Evolutionary conservation across 495 filamentous ascomycete genomes (phyloP).

Genomic region (Mytilinidion resinicola): DNA sequence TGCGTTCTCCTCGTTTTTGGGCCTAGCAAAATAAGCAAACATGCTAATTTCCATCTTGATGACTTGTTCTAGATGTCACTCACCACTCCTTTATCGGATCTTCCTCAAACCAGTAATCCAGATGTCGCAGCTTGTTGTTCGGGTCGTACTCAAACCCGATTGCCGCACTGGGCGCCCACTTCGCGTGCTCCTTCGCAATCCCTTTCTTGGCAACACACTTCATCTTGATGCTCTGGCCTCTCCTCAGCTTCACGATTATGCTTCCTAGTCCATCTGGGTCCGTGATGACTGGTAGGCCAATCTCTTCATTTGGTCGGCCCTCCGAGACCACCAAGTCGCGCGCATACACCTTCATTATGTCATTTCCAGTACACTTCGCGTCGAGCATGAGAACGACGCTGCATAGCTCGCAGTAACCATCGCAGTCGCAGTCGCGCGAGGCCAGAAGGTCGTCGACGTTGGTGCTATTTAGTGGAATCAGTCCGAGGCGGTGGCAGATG

Average conservation of each 20-base stretch:
- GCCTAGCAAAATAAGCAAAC: constrained; percentile 48
- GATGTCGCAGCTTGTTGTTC: constrained; percentile 82
- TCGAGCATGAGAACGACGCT: constrained; percentile 75
- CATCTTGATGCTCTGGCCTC: constrained; percentile 80
- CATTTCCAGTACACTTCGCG: constrained; percentile 72
- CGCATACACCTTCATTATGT: constrained; percentile 85
- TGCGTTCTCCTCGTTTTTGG: constrained; percentile 68
- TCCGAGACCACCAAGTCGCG: constrained; percentile 68
- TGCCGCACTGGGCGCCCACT: constrained; percentile 88
- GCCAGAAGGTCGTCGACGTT: constrained; percentile 80
- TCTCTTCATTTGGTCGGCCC: constrained; percentile 57
- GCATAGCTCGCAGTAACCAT: constrained; percentile 84
- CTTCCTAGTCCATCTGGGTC: constrained; percentile 74
- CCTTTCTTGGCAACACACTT: constrained; percentile 95
- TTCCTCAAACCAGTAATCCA: constrained; percentile 89
- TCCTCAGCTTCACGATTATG: constrained; percentile 81
- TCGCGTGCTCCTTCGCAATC: constrained; percentile 96
- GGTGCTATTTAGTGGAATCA: constrained; percentile 80
- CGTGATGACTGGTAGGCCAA: constrained; percentile 79
- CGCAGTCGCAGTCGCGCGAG: constrained; percentile 94
- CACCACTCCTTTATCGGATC: constrained; percentile 85
- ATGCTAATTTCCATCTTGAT: background rate
- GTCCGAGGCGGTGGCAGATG: constrained; percentile 83
- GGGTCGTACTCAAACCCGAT: constrained; percentile 98
- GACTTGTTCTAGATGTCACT: constrained; percentile 31